Base-by-base conservation (phyloP, 345 rosid genomes). In the Sapria himalayana region DNA sequence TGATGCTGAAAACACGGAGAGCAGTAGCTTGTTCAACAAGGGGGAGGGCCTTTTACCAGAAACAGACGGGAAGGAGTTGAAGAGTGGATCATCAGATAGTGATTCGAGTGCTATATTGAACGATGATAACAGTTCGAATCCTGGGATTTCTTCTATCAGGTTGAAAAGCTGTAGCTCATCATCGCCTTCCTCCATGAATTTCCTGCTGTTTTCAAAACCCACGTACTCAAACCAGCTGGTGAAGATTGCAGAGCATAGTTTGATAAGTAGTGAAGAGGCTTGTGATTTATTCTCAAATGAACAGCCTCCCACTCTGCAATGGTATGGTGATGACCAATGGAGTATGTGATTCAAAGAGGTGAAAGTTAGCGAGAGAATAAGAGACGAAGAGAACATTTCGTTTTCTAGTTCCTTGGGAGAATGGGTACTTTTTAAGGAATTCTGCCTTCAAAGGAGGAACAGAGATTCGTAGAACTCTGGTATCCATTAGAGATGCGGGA, bases 41-140 rank as follows among this genome's bases (percentile, higher is more conserved):
- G 75, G 77, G 14, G 96, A 85, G 53, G 53, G 57, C 39, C 33
- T 64, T 23, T 31, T 68, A 41, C 31, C 55, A 2, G 82, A 59
- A 42, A 52, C 60, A 25, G 65, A 64, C 22, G 16, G 29, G 2
- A 59, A 66, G 0, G 77, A 69, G 46, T 40, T 59, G 48, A 65
- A 64, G 52, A 92, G 73, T 15, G 94, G 89, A 43, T 78, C 89
- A 1, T 78, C 97, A 0, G 97, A 82, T 22, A 81, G 97, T 25
- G 94, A 79, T 41, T 76, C 93, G 3, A 76, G 94, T 41, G 97
- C 93, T 0, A 61, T 86, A 49, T 41, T 86, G 17, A 86, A 76
- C 38, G 92, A 78, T 16, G 81, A 78, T 25, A 74, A 66, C 58
- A 75, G 74, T 66, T 74, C 85, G 1, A 74, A 59, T 58, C 69